Evolutionary conservation across 306 rosid species (phyloP).

Genomic region (Comarum palustre): DNA sequence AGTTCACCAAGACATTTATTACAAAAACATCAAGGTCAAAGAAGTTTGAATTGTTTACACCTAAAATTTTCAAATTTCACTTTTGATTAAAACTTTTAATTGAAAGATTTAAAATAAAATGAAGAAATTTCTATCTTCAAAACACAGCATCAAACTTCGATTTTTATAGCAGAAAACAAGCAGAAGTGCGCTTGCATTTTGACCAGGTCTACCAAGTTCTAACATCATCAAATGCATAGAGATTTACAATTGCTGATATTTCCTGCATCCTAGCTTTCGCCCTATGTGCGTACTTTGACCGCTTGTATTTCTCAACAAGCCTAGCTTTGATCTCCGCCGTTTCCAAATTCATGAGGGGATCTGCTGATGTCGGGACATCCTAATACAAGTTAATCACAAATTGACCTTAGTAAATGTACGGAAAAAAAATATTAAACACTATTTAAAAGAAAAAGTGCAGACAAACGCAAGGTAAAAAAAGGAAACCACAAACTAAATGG

Average conservation of each 20-base stretch:
- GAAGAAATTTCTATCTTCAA: not conserved
- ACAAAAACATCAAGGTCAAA: not conserved
- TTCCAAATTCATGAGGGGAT: slow-evolving; percentile 73
- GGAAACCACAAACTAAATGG: not conserved
- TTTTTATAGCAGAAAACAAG: not conserved
- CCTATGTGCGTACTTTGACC: slow-evolving; percentile 55
- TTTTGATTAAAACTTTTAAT: not conserved
- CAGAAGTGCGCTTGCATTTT: not conserved
- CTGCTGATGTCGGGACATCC: slow-evolving; percentile 72
- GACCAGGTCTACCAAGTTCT: not conserved
- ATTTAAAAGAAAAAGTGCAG: not conserved
- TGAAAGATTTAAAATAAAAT: not conserved
- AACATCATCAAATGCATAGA: not conserved
- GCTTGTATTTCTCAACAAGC: slow-evolving; percentile 70
- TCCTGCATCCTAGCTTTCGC: slow-evolving; percentile 60
- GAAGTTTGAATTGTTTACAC: not conserved
- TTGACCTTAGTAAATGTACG: not conserved
- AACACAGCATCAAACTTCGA: not conserved
- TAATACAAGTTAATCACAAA: slow-evolving; percentile 24
- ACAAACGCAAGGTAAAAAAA: not conserved
- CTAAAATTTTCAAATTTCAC: not conserved
- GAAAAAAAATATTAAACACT: not conserved
- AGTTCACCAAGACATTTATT: not conserved
- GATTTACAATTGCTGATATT: slow-evolving; percentile 57
- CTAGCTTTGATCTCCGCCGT: slow-evolving; percentile 73